Conservation (phyloP, 2,329 filamentous ascomycete genomes). For the Periconia digitata region DNA sequence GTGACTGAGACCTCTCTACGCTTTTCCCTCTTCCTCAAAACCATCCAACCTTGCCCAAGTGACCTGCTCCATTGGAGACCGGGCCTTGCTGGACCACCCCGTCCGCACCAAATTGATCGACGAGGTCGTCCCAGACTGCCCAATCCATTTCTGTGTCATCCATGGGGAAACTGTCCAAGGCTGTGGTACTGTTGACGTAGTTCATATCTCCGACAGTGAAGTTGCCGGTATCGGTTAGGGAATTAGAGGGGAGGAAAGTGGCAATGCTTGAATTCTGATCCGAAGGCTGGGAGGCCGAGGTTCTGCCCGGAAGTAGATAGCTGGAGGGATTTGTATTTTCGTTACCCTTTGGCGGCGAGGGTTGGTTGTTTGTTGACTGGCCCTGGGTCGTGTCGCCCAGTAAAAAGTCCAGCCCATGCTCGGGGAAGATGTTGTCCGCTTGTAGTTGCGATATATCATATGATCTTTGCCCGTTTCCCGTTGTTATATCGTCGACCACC, state of each 20-base stretch:
- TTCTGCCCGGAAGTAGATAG: neutral
- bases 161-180: constrained; percentile 4
- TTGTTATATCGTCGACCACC: neutral
- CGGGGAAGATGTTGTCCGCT: constrained; percentile 21
- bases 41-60: constrained; percentile 29
- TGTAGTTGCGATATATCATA: neutral
- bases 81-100: constrained; percentile 18
- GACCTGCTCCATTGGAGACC: constrained; percentile 16
- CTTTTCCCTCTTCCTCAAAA: no score
- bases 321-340: neutral
- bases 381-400: constrained; percentile 33
- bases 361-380: constrained; percentile 5
- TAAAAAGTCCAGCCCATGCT: constrained; percentile 29
- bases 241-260: neutral
- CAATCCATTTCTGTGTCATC: constrained; percentile 50
- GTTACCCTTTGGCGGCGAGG: neutral
- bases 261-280: neutral
- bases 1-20: no score
- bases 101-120: constrained; percentile 51
- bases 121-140: constrained; percentile 53
- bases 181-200: neutral
- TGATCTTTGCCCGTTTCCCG: neutral
- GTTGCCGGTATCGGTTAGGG: neutral
- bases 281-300: neutral
- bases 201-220: neutral